A percentile compares a stretch with the other conserved stretches of the same genome.
These are phyloP conservation scores for Peltaster fructicola DNA, from an alignment of 2,329 filamentous ascomycete genomes.

Conservation along the genomic window DNA sequence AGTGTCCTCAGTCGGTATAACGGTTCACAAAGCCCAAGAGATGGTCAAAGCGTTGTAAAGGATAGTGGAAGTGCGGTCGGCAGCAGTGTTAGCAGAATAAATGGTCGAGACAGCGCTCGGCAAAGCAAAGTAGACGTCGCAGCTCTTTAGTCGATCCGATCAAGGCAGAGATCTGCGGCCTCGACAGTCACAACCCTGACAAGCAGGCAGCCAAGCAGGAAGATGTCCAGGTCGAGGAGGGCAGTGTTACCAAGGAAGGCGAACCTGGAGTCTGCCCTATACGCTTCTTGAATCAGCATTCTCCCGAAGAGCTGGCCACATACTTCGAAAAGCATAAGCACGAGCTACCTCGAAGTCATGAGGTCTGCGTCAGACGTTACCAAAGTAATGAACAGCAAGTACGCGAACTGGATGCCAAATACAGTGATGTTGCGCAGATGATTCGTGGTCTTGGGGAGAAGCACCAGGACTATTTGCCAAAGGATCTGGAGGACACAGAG, in stretches of 20 bases:
- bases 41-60: too few relatives aligned
- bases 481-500: too few relatives aligned
- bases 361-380: constrained; percentile 78
- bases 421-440: constrained; percentile 83
- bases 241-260: constrained; percentile 4
- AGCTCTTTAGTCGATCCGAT: constrained; percentile 18
- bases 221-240: constrained; percentile 1
- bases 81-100: constrained; percentile 14
- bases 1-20: constrained; percentile 24
- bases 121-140: constrained; percentile 11
- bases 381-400: constrained; percentile 75
- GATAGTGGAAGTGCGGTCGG: too few relatives aligned
- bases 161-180: constrained; percentile 20
- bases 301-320: constrained; percentile 77
- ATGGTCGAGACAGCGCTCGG: constrained; percentile 27
- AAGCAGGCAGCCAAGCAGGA: neutral
- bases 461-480: constrained; percentile 71
- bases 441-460: constrained; percentile 76
- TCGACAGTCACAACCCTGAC: constrained; percentile 12
- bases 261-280: constrained; percentile 64
- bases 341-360: constrained; percentile 81
- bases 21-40: too few relatives aligned
- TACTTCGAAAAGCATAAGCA: constrained; percentile 95
- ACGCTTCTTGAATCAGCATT: constrained; percentile 78
- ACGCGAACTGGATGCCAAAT: constrained; percentile 80